Percentiles rank a stretch among this genome's conserved stretches.
phyloP scores from a whole-genome alignment of 805 yeast species.

The Metschnikowia picachoensis region DNA sequence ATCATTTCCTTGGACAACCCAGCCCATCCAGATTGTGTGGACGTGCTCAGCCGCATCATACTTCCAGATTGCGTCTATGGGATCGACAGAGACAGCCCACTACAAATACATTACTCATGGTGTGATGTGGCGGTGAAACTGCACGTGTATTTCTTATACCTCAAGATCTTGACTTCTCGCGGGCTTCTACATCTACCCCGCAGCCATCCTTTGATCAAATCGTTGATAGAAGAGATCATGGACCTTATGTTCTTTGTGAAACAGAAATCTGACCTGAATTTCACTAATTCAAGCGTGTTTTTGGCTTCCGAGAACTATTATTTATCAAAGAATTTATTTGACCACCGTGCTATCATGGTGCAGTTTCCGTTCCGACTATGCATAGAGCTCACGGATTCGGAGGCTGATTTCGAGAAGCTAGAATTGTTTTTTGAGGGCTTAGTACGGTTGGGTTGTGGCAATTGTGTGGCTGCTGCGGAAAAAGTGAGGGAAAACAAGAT shows the following conservation, averaged over 20 bases:
- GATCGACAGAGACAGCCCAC: constrained; percentile 6
- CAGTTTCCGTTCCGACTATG: constrained; percentile 22
- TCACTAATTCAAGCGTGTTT: constrained; percentile 10
- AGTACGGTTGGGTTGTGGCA: constrained; percentile 24
- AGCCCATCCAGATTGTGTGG: constrained; percentile 17
- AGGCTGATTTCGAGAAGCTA: constrained; percentile 22
- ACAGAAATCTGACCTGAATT: constrained; percentile 5
- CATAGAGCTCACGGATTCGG: constrained; percentile 18
- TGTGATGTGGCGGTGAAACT: constrained; percentile 23
- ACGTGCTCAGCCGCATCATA: constrained; percentile 4
- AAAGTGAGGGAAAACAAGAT: constrained; percentile 6
- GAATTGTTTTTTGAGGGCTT: constrained; percentile 24
- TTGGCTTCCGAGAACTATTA: constrained; percentile 18
- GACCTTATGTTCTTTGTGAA: constrained; percentile 19
- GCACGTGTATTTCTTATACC: constrained; percentile 21
- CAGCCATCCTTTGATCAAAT: constrained; percentile 21
- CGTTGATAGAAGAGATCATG: constrained; percentile 16
- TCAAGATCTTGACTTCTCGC: constrained; percentile 22
- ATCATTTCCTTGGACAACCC: constrained; percentile 12
- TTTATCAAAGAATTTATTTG: constrained; percentile 21
- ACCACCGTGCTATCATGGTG: constrained; percentile 22
- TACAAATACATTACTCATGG: constrained; percentile 21
- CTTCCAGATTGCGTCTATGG: constrained; percentile 18
- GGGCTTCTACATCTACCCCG: constrained; percentile 22
- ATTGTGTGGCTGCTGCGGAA: constrained; percentile 9